phyloP scores from a whole-genome alignment of 108 stramenopile species.

The Discostella stelligeroides region DNA sequence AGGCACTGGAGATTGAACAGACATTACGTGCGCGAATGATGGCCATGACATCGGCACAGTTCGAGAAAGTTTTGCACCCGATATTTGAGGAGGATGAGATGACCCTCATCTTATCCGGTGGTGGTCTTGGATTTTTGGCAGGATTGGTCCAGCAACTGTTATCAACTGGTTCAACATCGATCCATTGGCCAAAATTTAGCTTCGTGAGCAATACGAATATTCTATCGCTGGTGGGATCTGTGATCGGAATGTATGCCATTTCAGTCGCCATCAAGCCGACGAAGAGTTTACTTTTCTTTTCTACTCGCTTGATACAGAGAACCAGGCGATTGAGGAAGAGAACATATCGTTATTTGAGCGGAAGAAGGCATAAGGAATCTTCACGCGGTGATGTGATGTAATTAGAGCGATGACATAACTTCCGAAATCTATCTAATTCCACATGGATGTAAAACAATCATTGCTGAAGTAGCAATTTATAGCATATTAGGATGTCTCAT shows the following conservation, averaged over 20 bases:
- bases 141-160: constrained; percentile 60
- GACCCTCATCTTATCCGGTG: constrained; percentile 78
- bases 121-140: constrained; percentile 69
- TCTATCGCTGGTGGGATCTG: constrained; percentile 28
- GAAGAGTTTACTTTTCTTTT: constrained; percentile 34
- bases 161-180: constrained; percentile 41
- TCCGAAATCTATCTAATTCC: no score
- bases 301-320: constrained; percentile 38
- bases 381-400: neutral
- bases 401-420: no score
- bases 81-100: constrained; percentile 85
- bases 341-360: constrained; percentile 22
- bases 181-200: constrained; percentile 25
- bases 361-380: constrained; percentile 6
- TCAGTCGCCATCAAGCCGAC: constrained; percentile 43
- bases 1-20: constrained; percentile 60
- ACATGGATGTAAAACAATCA: no score
- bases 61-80: constrained; percentile 79
- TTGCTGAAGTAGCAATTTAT: no score
- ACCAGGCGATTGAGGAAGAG: constrained; percentile 41
- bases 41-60: constrained; percentile 59
- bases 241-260: constrained; percentile 36
- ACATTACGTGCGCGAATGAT: constrained; percentile 64
- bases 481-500: no score
- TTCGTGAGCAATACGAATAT: constrained; percentile 36